These are phyloP conservation scores for Debaryomycetaceae sp. DNA, from an alignment of 1,139 yeast species.

Conservation along the genomic window DNA sequence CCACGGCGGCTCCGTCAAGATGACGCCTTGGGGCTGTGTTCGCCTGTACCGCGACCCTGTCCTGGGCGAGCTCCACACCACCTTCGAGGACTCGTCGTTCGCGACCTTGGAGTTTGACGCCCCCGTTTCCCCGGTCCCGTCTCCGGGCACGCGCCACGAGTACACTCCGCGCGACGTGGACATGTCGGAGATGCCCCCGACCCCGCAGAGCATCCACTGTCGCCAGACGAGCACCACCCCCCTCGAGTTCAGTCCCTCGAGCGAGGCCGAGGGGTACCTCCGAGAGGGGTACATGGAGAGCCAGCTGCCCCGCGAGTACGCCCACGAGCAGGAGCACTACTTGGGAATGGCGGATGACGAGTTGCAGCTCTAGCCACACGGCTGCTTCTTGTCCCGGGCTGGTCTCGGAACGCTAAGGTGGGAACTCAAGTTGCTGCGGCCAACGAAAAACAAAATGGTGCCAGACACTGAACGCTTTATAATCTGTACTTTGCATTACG, in stretches of 20 bases:
- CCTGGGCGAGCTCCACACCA: slow-evolving; percentile 27
- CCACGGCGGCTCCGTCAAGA: slow-evolving; percentile 52
- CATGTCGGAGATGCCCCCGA: slow-evolving; percentile 14
- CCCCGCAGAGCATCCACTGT: slow-evolving; percentile 25
- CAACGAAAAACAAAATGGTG: too few species aligned
- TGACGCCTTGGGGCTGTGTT: slow-evolving; percentile 49
- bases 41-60: slow-evolving; percentile 23
- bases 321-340: slow-evolving; percentile 29
- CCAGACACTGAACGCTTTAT: too few species aligned
- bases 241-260: slow-evolving; percentile 23
- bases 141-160: slow-evolving; percentile 1
- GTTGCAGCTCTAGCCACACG: neutral
- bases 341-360: slow-evolving; percentile 18
- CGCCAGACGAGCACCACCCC: slow-evolving; percentile 2
- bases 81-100: slow-evolving; percentile 33
- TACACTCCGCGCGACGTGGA: neutral
- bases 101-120: slow-evolving; percentile 22
- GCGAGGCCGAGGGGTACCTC: slow-evolving; percentile 32
- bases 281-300: slow-evolving; percentile 24
- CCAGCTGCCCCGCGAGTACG: slow-evolving; percentile 9
- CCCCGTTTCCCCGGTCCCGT: slow-evolving; percentile 1
- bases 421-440: too few species aligned
- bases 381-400: neutral
- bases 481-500: too few species aligned
- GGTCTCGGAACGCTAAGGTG: neutral